Conservation (phyloP, 257 asterid species). For the Ilex aquifolium region DNA sequence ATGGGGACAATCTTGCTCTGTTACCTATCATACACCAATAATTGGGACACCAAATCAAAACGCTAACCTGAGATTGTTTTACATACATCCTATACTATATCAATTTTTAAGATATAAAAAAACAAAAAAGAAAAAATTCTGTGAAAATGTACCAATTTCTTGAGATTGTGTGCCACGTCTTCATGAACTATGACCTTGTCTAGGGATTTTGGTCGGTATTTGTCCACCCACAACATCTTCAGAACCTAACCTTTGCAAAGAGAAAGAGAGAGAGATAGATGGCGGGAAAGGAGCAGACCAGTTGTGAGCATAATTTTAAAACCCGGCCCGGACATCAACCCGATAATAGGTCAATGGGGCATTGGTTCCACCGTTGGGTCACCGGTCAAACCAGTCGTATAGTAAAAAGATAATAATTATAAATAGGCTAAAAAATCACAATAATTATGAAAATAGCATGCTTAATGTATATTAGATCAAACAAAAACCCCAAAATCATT, state of each 20-base stretch:
- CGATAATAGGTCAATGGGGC: too few species aligned
- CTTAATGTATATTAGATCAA: too few species aligned
- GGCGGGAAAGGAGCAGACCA: background rate
- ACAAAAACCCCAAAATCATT: too few species aligned
- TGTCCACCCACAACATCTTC: conserved; percentile 95
- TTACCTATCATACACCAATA: conserved; percentile 40
- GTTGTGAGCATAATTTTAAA: too few species aligned
- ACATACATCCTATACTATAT: background rate
- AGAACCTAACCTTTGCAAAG: background rate
- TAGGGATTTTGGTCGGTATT: conserved; percentile 90
- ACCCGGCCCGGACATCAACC: too few species aligned
- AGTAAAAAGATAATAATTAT: too few species aligned
- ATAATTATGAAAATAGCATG: too few species aligned
- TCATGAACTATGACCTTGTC: conserved; percentile 78
- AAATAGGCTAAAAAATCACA: too few species aligned
- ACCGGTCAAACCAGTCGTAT: too few species aligned
- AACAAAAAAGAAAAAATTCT: background rate
- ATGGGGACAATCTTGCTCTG: conserved; percentile 96
- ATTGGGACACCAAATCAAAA: background rate
- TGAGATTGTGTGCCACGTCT: conserved; percentile 83
- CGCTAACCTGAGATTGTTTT: background rate
- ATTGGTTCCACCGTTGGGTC: too few species aligned
- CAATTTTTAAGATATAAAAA: conserved; percentile 1
- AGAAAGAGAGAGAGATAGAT: background rate
- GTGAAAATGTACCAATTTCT: conserved; percentile 56